These are phyloP conservation scores for Xylariaceae sp. DNA, from an alignment of 2,329 filamentous ascomycete genomes.

Conservation along the genomic window DNA sequence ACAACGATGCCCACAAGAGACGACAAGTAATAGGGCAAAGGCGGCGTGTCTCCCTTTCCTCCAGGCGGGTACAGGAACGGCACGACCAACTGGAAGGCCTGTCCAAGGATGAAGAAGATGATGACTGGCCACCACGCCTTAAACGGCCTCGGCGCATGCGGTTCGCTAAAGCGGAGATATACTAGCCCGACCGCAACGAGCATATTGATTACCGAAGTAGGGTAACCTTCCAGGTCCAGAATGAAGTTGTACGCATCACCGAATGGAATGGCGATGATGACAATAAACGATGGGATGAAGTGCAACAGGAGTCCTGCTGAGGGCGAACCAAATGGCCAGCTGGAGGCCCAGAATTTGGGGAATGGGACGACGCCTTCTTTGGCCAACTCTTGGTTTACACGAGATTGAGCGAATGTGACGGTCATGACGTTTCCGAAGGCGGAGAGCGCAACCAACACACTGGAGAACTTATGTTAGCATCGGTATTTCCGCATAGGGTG, in stretches of 20 bases:
- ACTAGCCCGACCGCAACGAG: background rate
- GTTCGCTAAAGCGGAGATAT: background rate
- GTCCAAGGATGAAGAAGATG: background rate
- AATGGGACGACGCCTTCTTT: background rate
- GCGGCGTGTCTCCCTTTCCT: background rate
- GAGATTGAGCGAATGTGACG: background rate
- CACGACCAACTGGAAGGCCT: background rate
- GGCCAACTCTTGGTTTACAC: background rate
- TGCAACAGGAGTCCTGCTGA: background rate
- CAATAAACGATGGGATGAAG: background rate
- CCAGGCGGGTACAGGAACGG: background rate
- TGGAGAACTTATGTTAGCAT: too few species aligned
- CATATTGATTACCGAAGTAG: background rate
- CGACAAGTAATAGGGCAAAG: background rate
- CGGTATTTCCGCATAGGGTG: too few species aligned
- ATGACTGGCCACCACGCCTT: background rate
- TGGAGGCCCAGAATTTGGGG: background rate
- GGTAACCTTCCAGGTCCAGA: background rate
- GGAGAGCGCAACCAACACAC: background rate
- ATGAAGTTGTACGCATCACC: background rate
- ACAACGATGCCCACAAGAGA: background rate
- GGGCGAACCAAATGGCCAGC: background rate
- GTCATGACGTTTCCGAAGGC: background rate
- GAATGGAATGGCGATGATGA: background rate
- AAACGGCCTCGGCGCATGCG: background rate